Conservation (phyloP, 2,329 filamentous ascomycete genomes). For the Colletotrichum sp. region DNA sequence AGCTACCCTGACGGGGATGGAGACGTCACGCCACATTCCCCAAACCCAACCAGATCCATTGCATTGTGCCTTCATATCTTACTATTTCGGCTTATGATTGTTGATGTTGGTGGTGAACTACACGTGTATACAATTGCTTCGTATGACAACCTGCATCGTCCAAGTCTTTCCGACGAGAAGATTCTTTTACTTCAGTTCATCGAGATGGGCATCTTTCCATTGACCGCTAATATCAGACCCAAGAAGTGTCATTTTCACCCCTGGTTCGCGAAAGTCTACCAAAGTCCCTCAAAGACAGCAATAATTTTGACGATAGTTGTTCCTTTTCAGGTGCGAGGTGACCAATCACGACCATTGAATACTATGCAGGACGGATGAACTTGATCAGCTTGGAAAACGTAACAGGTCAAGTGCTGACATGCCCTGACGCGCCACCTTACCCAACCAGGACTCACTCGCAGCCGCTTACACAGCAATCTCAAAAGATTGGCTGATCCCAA, state of each 20-base stretch:
- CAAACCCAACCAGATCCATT: no score
- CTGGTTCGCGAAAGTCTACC: neutral
- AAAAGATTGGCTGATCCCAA: neutral
- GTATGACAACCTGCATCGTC: neutral
- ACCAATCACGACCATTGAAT: neutral
- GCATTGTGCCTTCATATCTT: no score
- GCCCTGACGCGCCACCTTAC: neutral
- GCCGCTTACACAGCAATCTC: neutral
- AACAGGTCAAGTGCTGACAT: neutral
- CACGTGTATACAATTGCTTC: neutral
- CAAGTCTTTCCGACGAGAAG: neutral
- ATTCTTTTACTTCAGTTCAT: rapidly evolving
- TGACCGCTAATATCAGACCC: neutral
- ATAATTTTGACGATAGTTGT: neutral
- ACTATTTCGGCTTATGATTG: neutral
- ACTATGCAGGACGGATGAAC: neutral
- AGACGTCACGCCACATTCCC: no score
- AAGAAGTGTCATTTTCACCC: neutral
- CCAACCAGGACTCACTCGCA: neutral
- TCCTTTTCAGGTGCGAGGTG: neutral
- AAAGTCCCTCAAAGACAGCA: neutral
- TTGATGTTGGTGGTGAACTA: neutral
- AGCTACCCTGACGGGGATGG: no score
- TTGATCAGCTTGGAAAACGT: neutral
- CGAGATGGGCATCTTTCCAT: neutral